Evolutionary conservation across 2,329 filamentous ascomycete species (phyloP).

Genomic region (Epichloe hybrida): DNA sequence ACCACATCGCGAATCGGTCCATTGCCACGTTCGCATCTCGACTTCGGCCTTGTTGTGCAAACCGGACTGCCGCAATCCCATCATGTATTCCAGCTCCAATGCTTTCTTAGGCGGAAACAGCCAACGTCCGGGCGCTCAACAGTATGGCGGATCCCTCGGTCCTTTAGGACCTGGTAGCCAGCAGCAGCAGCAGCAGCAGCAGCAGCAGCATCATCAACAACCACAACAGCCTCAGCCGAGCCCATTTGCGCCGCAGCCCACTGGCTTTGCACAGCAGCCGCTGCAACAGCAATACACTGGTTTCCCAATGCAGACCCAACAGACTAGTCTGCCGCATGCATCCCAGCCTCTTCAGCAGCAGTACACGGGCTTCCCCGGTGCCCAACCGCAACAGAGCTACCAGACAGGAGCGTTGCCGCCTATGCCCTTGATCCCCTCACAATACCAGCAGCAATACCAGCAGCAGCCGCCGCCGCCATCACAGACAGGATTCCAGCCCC

Average conservation of each 20-base stretch:
- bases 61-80: slow-evolving; percentile 3
- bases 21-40: background rate
- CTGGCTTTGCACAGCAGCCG: slow-evolving; percentile 39
- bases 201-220: slow-evolving; percentile 38
- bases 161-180: slow-evolving; percentile 35
- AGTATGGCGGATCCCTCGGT: slow-evolving; percentile 25
- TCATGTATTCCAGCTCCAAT: slow-evolving; percentile 86
- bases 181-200: slow-evolving; percentile 31
- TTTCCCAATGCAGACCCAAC: slow-evolving; percentile 37
- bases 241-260: slow-evolving; percentile 45
- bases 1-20: background rate
- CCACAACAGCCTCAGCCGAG: slow-evolving; percentile 35
- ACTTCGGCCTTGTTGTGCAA: background rate
- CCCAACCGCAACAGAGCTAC: slow-evolving; percentile 45
- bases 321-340: slow-evolving; percentile 37
- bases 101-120: slow-evolving; percentile 69
- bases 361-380: slow-evolving; percentile 47
- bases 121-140: slow-evolving; percentile 55
- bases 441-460: slow-evolving; percentile 46
- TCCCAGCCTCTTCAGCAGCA: slow-evolving; percentile 51
- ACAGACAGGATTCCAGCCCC: slow-evolving; percentile 24
- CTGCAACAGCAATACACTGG: slow-evolving; percentile 47
- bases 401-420: slow-evolving; percentile 43
- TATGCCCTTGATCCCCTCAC: slow-evolving; percentile 45
- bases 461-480: slow-evolving; percentile 30